Evolutionary conservation across 352 stramenopile species (phyloP).

Genomic region (Pythium monospermum): DNA sequence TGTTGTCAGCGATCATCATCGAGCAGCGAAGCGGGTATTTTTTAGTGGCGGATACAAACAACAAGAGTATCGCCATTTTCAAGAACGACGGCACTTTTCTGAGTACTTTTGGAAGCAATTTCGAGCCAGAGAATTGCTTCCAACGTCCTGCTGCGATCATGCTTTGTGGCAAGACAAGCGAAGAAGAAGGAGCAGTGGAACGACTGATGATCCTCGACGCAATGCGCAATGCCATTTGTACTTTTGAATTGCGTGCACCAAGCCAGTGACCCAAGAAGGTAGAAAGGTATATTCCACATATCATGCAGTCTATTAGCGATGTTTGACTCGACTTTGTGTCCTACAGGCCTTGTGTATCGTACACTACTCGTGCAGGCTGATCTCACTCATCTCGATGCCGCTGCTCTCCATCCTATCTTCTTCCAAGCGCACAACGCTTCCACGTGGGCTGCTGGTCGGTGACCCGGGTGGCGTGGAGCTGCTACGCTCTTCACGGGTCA

Average conservation of each 20-base stretch:
- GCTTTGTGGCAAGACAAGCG: neutral
- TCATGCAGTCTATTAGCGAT: too few species aligned
- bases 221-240: conserved; percentile 29
- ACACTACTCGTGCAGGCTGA: conserved; percentile 18
- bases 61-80: conserved; percentile 43
- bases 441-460: conserved; percentile 10
- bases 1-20: conserved; percentile 33
- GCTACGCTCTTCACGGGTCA: conserved; percentile 11
- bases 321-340: neutral
- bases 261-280: neutral
- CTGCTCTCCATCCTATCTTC: conserved; percentile 13
- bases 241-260: conserved; percentile 24
- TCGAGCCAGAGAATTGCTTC: conserved; percentile 41
- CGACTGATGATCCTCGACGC: conserved; percentile 26
- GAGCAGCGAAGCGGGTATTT: conserved; percentile 47
- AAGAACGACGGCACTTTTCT: conserved; percentile 39
- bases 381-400: conserved; percentile 22
- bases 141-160: conserved; percentile 22
- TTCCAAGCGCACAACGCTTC: conserved; percentile 4
- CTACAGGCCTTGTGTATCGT: neutral
- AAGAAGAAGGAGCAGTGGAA: neutral
- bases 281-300: neutral
- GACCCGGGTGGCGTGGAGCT: conserved; percentile 14
- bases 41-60: conserved; percentile 37
- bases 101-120: conserved; percentile 38